These are phyloP conservation scores for Gossypium schwendimanii DNA, from an alignment of 441 rosid species.

Conservation along the genomic window DNA sequence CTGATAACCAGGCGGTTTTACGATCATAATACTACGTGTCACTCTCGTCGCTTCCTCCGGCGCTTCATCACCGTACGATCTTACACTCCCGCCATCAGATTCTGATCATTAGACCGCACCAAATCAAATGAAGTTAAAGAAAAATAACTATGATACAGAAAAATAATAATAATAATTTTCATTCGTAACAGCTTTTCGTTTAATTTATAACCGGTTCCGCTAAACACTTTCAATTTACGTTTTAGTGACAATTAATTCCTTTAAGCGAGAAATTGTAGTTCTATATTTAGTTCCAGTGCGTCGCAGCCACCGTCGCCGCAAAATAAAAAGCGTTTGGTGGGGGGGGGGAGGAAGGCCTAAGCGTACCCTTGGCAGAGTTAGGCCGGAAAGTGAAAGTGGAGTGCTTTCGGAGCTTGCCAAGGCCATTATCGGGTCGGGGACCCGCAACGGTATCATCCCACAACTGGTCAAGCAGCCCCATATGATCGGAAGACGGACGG, in stretches of 20 bases:
- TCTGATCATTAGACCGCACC: conserved; percentile 26
- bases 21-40: conserved; percentile 75
- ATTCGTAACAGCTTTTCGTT: not conserved
- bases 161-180: not conserved
- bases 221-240: not conserved
- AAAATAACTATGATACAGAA: not conserved
- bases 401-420: conserved; percentile 87
- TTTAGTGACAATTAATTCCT: not conserved
- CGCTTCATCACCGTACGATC: conserved; percentile 44
- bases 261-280: not conserved
- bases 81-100: conserved; percentile 39
- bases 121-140: not conserved
- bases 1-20: conserved; percentile 71
- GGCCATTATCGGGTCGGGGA: conserved; percentile 81
- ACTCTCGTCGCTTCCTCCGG: conserved; percentile 45
- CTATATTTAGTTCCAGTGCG: not conserved
- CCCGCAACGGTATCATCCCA: conserved; percentile 99
- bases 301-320: conserved; percentile 14
- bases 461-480: conserved; percentile 82
- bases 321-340: conserved; percentile 1
- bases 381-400: conserved; percentile 58
- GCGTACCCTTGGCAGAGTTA: conserved; percentile 81
- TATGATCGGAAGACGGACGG: conserved; percentile 12
- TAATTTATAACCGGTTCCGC: not conserved
- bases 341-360: not conserved